Base-by-base conservation (phyloP, 2,329 filamentous ascomycete genomes). In the Mycosphaerella sp. region DNA sequence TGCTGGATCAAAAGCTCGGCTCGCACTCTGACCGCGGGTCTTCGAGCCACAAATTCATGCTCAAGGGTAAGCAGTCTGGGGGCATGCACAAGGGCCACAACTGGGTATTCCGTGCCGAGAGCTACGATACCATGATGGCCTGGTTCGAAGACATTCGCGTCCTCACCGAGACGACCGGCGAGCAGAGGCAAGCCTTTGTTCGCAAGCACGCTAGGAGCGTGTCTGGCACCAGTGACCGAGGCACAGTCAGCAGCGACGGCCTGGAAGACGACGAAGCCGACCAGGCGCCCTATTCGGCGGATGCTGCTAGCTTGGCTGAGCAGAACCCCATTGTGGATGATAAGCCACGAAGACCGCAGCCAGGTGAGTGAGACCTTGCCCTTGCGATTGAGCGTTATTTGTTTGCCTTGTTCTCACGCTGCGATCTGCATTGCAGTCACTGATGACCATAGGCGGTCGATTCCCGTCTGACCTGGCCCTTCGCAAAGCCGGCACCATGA, bases 381-480 rank as follows among this genome's bases (percentile, higher is more conserved):
- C 59, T 69, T 66, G 62, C 39, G 53, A 61, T 57, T 55, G 49
- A 61, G 58, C 57, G 53, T 57, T 60, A 52, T 29, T 48, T 21
- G 21, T 48, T 54, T 53, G 45, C 45, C 23, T 56, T 44, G 54
- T 56, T 56, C 34, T 43, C 44, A 56, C 49, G 44, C 50, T 42
- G 50, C 50, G 38, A 41, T 47, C 36, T 31, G 23, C n/a, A 47
- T 45, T 48, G 54, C 54, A 56, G 54, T 56, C 42, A 56, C 54
- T 56, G 54, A 56, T 56, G 45, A 51, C 54, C 47, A 32, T 57
- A 70, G 67, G 68, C 59, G 69, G 92, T 78, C 84, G 91, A 73
- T 98, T 98, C 77, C 92, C 92, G 74, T 95, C 88, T 74, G 91
- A 96, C 78, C 78, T 97, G 66, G 81, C 95, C 71, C 87, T 90